Evolutionary conservation across 495 filamentous ascomycete genomes (phyloP).

Genomic region (Pseudotulostoma volvatum): DNA sequence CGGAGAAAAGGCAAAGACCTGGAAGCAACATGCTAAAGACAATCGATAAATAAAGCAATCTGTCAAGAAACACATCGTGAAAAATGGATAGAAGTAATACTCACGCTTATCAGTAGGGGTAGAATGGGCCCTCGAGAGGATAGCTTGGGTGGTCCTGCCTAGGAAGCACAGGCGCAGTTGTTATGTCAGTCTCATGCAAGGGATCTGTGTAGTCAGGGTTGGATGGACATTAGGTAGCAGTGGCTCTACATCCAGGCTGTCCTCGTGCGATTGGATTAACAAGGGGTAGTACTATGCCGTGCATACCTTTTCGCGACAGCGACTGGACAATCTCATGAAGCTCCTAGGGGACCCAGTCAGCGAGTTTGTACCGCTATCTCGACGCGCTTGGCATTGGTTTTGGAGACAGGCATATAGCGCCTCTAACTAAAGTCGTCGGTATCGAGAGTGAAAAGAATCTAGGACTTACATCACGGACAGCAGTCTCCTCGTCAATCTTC

Average conservation of each 20-base stretch:
- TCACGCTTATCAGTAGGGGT: slow-evolving; percentile 62
- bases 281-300: too few species aligned
- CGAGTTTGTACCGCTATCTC: too few species aligned
- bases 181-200: neutral
- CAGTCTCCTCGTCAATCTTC: slow-evolving; percentile 76
- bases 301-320: slow-evolving; percentile 52
- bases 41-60: too few species aligned
- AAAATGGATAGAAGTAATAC: slow-evolving; percentile 11
- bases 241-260: too few species aligned
- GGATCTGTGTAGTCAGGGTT: neutral
- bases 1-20: neutral
- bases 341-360: slow-evolving; percentile 32
- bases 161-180: slow-evolving; percentile 1
- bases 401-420: too few species aligned
- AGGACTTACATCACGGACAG: slow-evolving; percentile 53
- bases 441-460: slow-evolving; percentile 4
- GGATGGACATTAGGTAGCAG: too few species aligned
- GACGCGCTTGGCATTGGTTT: too few species aligned
- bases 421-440: too few species aligned
- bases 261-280: too few species aligned
- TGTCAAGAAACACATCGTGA: too few species aligned
- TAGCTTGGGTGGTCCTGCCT: slow-evolving; percentile 54
- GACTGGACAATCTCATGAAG: slow-evolving; percentile 64
- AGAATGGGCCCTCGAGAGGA: slow-evolving; percentile 78
- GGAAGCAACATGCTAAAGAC: too few species aligned